phyloP scores from a whole-genome alignment of 2,329 filamentous ascomycete genomes.

The Rhynchosporium secalis region DNA sequence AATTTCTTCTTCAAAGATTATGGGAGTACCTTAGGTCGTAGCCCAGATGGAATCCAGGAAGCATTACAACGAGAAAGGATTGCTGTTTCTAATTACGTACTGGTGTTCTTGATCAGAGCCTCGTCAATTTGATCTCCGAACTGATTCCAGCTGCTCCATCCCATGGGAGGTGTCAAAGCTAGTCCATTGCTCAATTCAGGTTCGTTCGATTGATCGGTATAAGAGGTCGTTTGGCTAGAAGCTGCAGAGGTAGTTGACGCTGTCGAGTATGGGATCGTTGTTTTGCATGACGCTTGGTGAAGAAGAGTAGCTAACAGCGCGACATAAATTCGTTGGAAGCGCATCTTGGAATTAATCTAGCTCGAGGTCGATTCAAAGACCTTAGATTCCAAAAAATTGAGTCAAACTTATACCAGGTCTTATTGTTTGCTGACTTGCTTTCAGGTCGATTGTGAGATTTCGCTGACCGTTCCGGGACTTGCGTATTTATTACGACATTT shows the following conservation, averaged over 20 bases:
- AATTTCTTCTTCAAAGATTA: too few species aligned
- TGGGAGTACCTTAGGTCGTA: too few species aligned
- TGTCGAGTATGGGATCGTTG: neutral
- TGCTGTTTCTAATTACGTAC: too few species aligned
- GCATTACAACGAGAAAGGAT: too few species aligned
- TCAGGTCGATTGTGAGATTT: too few species aligned
- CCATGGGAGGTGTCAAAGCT: conserved; percentile 48
- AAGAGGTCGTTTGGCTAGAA: neutral
- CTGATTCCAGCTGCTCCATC: conserved; percentile 54
- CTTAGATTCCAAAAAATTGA: too few species aligned
- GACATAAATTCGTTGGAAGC: neutral
- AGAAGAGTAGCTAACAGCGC: neutral
- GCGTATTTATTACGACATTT: too few species aligned
- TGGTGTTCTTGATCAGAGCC: conserved; percentile 46
- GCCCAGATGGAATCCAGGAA: too few species aligned
- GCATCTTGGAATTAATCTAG: neutral
- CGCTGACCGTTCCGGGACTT: too few species aligned
- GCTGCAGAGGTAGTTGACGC: neutral
- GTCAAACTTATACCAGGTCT: too few species aligned
- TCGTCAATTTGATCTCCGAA: conserved; percentile 52
- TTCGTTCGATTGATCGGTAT: neutral
- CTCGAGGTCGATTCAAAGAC: neutral
- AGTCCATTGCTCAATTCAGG: conserved; percentile 40
- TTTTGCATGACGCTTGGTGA: neutral
- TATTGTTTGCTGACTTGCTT: too few species aligned